Evolutionary conservation across 805 yeast species (phyloP).

Genomic region (Candida golubevii): DNA sequence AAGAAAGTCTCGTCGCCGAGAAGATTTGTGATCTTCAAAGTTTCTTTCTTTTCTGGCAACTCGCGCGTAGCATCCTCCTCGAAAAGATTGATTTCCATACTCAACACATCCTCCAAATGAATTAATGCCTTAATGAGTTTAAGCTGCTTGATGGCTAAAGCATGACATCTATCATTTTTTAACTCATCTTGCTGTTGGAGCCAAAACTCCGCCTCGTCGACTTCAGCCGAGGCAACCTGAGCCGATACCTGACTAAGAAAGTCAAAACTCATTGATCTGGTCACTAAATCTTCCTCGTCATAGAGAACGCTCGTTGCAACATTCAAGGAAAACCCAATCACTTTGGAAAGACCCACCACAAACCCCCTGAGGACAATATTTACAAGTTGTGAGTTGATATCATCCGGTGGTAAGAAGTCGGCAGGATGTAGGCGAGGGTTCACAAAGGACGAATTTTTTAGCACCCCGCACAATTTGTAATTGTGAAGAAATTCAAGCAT

Average conservation of each 20-base stretch:
- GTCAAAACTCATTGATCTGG: constrained; percentile 53
- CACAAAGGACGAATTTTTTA: constrained; percentile 7
- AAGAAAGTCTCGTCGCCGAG: not conserved
- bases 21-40: not conserved
- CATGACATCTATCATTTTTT: constrained; percentile 5
- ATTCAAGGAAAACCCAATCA: constrained; percentile 44
- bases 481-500: constrained; percentile 54
- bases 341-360: constrained; percentile 50
- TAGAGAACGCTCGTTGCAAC: constrained; percentile 57
- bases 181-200: constrained; percentile 18
- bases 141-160: constrained; percentile 21
- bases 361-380: constrained; percentile 50
- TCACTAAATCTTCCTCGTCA: constrained; percentile 73
- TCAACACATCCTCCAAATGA: constrained; percentile 8
- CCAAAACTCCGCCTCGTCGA: constrained; percentile 34
- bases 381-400: constrained; percentile 26
- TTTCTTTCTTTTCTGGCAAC: not conserved
- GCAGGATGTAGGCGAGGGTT: constrained; percentile 10
- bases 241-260: constrained; percentile 24
- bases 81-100: constrained; percentile 4
- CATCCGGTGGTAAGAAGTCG: not conserved
- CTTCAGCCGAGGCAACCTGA: constrained; percentile 21
- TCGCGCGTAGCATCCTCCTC: constrained; percentile 1
- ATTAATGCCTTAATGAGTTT: constrained; percentile 26
- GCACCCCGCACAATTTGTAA: constrained; percentile 23